These are phyloP conservation scores for Hondaea fermentalgiana DNA, from an alignment of 108 stramenopile species.

Conservation along the genomic window DNA sequence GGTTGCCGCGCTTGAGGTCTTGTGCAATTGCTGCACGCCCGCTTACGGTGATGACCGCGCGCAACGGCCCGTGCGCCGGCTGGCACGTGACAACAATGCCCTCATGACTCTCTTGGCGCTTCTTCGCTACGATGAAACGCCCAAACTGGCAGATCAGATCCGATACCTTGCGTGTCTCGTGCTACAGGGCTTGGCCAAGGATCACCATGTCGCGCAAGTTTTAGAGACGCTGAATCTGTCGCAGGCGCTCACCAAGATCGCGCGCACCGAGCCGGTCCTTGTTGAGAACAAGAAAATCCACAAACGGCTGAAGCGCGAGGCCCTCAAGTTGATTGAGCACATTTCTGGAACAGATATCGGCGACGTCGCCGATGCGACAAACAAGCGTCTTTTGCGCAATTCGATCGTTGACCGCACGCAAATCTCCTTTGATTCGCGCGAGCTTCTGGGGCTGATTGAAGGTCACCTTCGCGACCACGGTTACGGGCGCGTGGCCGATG, in stretches of 20 bases:
- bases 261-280: neutral
- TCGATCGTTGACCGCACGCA: conserved; percentile 12
- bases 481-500: neutral
- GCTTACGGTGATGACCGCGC: neutral
- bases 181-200: neutral
- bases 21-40: neutral
- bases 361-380: conserved; percentile 2
- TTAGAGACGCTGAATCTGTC: conserved; percentile 2
- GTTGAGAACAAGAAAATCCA: conserved; percentile 10
- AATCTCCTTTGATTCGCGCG: neutral
- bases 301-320: neutral
- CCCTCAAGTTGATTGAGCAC: neutral
- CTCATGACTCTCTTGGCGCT: neutral
- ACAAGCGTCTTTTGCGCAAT: neutral
- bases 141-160: neutral
- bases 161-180: neutral
- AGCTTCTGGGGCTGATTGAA: neutral
- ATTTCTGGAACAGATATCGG: neutral
- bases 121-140: neutral
- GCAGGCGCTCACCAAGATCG: conserved; percentile 8
- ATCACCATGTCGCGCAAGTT: conserved; percentile 11
- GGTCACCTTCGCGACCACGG: neutral
- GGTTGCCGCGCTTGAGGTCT: neutral
- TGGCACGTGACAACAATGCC: neutral
- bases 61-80: neutral